Evolutionary conservation across 352 stramenopile species (phyloP).

Genomic region (Blastocystis hominis): DNA sequence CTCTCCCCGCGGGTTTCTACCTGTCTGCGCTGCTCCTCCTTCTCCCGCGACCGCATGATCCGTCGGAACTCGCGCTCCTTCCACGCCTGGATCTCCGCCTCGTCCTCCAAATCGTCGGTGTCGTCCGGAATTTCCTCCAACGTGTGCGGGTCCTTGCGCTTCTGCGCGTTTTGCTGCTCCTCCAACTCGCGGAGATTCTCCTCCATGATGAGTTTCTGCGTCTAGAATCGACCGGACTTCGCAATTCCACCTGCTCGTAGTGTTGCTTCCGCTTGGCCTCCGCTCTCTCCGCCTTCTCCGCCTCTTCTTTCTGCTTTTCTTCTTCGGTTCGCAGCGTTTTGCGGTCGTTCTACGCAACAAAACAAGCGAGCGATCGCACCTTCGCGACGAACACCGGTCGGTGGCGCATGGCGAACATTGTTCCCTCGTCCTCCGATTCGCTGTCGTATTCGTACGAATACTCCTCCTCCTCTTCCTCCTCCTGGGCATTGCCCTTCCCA

Average conservation of each 20-base stretch:
- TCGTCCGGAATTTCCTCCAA: conserved; percentile 75
- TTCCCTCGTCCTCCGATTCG: conserved; percentile 49
- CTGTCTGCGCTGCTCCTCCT: conserved; percentile 68
- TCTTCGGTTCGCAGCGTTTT: conserved; percentile 53
- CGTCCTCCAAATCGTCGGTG: conserved; percentile 75
- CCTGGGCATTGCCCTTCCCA: not conserved
- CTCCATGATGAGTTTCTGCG: conserved; percentile 57
- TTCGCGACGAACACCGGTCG: conserved; percentile 46
- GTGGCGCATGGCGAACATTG: conserved; percentile 1
- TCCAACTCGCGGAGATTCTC: conserved; percentile 60
- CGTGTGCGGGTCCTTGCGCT: conserved; percentile 64
- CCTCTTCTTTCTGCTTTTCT: conserved; percentile 58
- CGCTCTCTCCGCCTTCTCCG: conserved; percentile 62
- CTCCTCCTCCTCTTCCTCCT: not conserved
- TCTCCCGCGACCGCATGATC: conserved; percentile 77
- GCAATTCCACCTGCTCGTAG: conserved; percentile 66
- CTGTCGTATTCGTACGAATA: conserved; percentile 44
- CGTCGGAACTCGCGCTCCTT: conserved; percentile 81
- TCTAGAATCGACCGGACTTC: not conserved
- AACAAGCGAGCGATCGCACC: not conserved
- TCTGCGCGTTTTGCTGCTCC: conserved; percentile 59
- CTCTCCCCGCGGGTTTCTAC: not conserved
- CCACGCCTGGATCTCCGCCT: conserved; percentile 81
- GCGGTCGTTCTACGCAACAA: not conserved
- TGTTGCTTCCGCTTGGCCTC: conserved; percentile 64